Evolutionary conservation across 1,139 yeast species (phyloP).

Genomic region (Tardiomyces digboiensis): DNA sequence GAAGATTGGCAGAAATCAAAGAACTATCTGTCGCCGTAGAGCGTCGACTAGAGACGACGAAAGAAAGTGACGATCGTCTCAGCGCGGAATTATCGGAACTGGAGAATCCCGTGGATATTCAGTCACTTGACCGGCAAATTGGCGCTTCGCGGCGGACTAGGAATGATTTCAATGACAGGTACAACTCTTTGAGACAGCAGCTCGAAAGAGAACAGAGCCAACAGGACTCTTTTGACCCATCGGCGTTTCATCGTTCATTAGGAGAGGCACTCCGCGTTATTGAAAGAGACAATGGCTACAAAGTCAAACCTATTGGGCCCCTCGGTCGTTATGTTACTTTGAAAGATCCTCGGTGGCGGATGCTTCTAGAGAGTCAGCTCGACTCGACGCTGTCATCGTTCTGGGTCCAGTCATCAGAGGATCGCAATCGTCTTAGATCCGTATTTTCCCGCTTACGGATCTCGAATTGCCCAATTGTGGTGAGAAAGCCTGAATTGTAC

Average conservation of each 20-base stretch:
- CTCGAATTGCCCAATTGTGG: slow-evolving; percentile 33
- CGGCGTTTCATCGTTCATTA: slow-evolving; percentile 42
- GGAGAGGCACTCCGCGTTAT: slow-evolving; percentile 36
- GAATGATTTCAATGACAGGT: not conserved
- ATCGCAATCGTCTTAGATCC: slow-evolving; percentile 39
- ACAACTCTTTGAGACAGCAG: slow-evolving; percentile 9
- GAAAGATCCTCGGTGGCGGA: slow-evolving; percentile 52
- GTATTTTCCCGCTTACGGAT: slow-evolving; percentile 33
- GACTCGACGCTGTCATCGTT: slow-evolving; percentile 48
- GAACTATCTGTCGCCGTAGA: not conserved
- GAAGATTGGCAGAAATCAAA: not conserved
- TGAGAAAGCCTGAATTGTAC: slow-evolving; percentile 48
- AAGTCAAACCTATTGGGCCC: slow-evolving; percentile 69
- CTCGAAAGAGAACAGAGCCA: slow-evolving; percentile 21
- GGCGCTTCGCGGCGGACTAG: not conserved
- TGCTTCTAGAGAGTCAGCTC: slow-evolving; percentile 46
- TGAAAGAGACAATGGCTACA: slow-evolving; percentile 28
- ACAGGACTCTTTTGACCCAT: slow-evolving; percentile 8
- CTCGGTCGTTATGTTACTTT: slow-evolving; percentile 55
- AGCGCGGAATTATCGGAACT: not conserved
- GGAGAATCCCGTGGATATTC: not conserved
- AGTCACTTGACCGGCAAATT: not conserved
- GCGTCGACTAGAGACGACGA: not conserved
- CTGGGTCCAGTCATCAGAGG: slow-evolving; percentile 56
- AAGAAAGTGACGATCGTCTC: not conserved